Evolutionary conservation across 177 flowering plant genomes (phyloP), one percentile per base, ranked within the genome.

Genomic region (Vitis hybrid): DNA sequence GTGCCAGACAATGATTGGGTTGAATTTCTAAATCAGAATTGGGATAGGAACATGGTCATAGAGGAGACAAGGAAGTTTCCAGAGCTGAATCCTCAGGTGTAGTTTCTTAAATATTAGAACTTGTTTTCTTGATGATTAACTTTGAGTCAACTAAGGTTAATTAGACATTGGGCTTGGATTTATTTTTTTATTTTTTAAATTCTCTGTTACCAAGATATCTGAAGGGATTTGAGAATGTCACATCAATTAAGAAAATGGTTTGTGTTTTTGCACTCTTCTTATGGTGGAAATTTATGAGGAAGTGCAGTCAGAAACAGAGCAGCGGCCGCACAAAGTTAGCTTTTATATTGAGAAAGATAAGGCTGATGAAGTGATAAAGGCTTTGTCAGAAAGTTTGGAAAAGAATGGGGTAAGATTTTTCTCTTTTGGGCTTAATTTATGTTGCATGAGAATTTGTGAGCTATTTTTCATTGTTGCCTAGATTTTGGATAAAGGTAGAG

Each of bases 321-420:
- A 91, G 74, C 84, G 93, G n/a, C 88, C 91, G 17, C 93, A 90
- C 82, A 93, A 93, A 76, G 90, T 85, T 61, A 91, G 98, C 87
- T 93, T 93, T 75, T 86, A 77, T 55, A 85, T 91, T 18, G 78
- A 85, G 64, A 87, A 88, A 75, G 90, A 69, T 35, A 81, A 78
- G 71, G 91, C 94, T 11, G 72, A 72, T 46, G 81, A 81, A 70
- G 79, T 88, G 49, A 91, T 73, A 21, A 78, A 84, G 71, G 75
- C 65, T 72, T 91, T 93, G 14, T 77, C 86, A 21, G 79, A 74
- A 20, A 54, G 75, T 54, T 72, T 91, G 66, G 71, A 74, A 65
- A 82, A 85, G 60, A 2, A 24, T 21, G 94, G 98, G 84, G 98
- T 93, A 83, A 78, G 90, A 66, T 58, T 64, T 2, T 35, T 35